Percentiles rank a stretch among this genome's conserved stretches.
These are phyloP conservation scores for Chaetomiaceae sp. DNA, from an alignment of 2,329 filamentous ascomycete genomes.

Conservation along the genomic window DNA sequence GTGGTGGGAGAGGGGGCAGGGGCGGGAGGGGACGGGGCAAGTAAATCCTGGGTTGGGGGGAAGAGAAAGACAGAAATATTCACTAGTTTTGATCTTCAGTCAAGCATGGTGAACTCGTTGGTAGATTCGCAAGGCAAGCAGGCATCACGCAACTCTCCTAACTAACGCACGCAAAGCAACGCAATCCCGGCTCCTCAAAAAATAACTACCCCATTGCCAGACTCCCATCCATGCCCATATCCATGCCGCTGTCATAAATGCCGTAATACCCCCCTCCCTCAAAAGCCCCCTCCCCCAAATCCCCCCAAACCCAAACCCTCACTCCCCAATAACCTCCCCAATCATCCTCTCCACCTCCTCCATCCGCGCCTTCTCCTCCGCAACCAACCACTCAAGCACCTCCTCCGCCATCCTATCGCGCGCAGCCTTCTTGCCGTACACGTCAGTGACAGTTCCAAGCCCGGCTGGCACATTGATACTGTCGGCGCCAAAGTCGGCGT, in stretches of 20 bases:
- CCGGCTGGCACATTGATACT: constrained; percentile 28
- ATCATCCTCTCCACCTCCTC: constrained; percentile 16
- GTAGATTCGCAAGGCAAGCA: too few relatives aligned
- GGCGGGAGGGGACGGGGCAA: constrained; percentile 15
- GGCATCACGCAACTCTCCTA: too few relatives aligned
- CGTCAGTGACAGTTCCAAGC: constrained; percentile 32
- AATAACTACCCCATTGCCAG: too few relatives aligned
- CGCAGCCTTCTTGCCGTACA: constrained; percentile 33
- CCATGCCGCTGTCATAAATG: too few relatives aligned
- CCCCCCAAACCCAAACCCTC: not conserved
- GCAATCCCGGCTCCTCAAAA: too few relatives aligned
- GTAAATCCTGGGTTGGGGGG: not conserved
- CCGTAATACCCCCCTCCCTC: not conserved
- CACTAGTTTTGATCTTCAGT: not conserved
- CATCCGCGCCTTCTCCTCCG: constrained; percentile 24
- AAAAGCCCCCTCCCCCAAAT: not conserved
- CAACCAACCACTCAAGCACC: constrained; percentile 35
- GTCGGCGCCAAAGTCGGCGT: constrained; percentile 32
- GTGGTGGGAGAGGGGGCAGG: constrained; percentile 24
- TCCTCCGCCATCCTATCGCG: constrained; percentile 37
- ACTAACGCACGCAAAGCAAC: too few relatives aligned
- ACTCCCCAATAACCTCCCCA: not conserved
- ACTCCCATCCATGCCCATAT: too few relatives aligned
- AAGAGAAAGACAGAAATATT: too few relatives aligned
- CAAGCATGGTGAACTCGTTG: too few relatives aligned